phyloP scores from a whole-genome alignment of 2,329 filamentous ascomycete genomes.

The Eutypa lata region DNA sequence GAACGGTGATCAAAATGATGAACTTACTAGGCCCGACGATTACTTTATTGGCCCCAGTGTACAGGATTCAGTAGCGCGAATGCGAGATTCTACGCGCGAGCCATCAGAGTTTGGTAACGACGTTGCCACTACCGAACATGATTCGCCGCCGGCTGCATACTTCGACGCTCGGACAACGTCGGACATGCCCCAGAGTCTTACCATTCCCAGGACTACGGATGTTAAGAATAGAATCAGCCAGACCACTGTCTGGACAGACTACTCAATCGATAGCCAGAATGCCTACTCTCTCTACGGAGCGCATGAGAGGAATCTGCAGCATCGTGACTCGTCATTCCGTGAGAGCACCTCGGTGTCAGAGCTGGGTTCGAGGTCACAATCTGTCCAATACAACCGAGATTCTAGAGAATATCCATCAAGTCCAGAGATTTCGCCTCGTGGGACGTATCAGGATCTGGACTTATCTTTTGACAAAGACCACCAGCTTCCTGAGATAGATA shows the following conservation, averaged over 20 bases:
- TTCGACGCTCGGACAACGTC: slow-evolving; percentile 28
- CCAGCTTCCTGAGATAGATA: slow-evolving; percentile 49
- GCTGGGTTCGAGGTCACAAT: slow-evolving; percentile 24
- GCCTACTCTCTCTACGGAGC: slow-evolving; percentile 30
- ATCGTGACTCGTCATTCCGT: slow-evolving; percentile 19
- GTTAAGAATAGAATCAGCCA: slow-evolving; percentile 49
- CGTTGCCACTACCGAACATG: slow-evolving; percentile 12
- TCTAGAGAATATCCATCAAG: slow-evolving; percentile 27
- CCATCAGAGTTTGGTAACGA: slow-evolving; percentile 8
- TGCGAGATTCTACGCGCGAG: slow-evolving; percentile 12
- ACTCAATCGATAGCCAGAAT: slow-evolving; percentile 53
- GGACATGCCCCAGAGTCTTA: slow-evolving; percentile 42
- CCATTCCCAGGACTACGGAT: slow-evolving; percentile 42
- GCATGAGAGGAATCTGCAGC: slow-evolving; percentile 18
- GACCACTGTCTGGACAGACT: slow-evolving; percentile 59
- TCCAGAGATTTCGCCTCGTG: slow-evolving; percentile 30
- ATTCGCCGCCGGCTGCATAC: slow-evolving; percentile 18
- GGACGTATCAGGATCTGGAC: slow-evolving; percentile 22
- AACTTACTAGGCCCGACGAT: slow-evolving; percentile 27
- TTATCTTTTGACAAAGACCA: slow-evolving; percentile 27
- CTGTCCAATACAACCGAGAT: slow-evolving; percentile 24
- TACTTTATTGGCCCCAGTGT: slow-evolving; percentile 28
- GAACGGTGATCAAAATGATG: slow-evolving; percentile 20
- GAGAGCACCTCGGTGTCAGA: slow-evolving; percentile 26
- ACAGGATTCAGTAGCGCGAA: slow-evolving; percentile 16